Evolutionary conservation across 1,284 basidiomycete species (phyloP), one percentile per base, ranked within the genome.

Genomic region (Heterobasidion occidentale): DNA sequence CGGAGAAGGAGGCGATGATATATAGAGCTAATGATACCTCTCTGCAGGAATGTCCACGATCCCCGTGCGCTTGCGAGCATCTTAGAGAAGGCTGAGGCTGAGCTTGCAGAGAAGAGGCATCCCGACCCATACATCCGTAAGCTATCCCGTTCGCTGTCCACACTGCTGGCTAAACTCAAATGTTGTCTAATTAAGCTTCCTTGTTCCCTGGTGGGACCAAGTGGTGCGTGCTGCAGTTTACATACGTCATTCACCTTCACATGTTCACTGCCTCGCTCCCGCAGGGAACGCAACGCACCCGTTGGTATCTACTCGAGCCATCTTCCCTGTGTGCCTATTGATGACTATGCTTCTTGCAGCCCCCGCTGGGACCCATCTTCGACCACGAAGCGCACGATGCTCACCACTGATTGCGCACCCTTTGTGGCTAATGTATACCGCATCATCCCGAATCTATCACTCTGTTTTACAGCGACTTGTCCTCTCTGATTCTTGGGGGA

Each of bases 41-140:
- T n/a, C 52, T 54, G n/a, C 57, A 94, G 94, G 59, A 78, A 96
- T 68, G 85, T 97, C 55, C 82, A 84, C 58, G 92, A 97, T 70
- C 94, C 94, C 14, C 81, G 94, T 61, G 88, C 88, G 35, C 76
- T 98, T 55, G 90, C 90, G 12, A 68, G 74, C n/a, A 82, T 97
- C 56, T 74, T 98, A 46, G 83, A 86, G 66, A 83, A 86, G 66
- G 92, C 93, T 7, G 94, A 97, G 74, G 86, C 83, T 9, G 73
- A 82, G 35, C 76, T 97, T 35, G 86, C 83, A 14, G 72, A 71
- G 36, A 80, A 74, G 64, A 76, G 76, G 61, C 94, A 98, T 70
- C 94, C 94, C 11, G 94, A 97, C 72, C 94, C 94, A 52, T 94
- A 94, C 73, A 88, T 89, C 71, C 75, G 94, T 97, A 72, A 34